Percentiles rank a stretch among this genome's conserved stretches.
Conservation (phyloP, 140 eudicot species). For the Flaveria floridana region DNA sequence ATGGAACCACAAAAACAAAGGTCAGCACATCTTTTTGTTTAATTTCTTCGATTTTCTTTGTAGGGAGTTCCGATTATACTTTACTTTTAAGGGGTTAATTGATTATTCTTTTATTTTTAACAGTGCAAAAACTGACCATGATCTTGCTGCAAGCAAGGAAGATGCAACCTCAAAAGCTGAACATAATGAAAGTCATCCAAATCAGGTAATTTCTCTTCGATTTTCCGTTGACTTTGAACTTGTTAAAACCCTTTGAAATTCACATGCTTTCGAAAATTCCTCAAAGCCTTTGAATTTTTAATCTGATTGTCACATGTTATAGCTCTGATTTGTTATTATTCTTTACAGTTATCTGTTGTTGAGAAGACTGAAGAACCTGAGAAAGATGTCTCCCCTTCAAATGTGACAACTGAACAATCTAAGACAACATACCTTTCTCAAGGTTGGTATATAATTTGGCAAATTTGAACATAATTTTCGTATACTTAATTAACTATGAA, state of each 20-base stretch:
- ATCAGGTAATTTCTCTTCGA: conserved; percentile 26
- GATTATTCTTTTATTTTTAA: not conserved
- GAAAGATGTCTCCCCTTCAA: conserved; percentile 28
- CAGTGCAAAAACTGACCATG: conserved; percentile 34
- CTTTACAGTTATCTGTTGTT: conserved; percentile 35
- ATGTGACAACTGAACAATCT: conserved; percentile 25
- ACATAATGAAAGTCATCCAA: conserved; percentile 16
- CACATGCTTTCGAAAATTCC: not conserved
- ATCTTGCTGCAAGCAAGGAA: conserved; percentile 31
- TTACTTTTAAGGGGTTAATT: not conserved
- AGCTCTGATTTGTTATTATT: not conserved
- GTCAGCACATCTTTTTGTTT: conserved; percentile 22
- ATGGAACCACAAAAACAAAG: conserved; percentile 34
- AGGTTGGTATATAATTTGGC: conserved; percentile 30
- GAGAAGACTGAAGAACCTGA: conserved; percentile 33
- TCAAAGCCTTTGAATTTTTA: not conserved
- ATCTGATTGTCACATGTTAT: not conserved
- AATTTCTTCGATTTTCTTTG: not conserved
- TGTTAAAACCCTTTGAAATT: not conserved
- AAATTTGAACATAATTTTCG: too few relatives aligned
- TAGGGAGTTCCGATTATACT: not conserved
- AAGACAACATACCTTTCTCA: conserved; percentile 23
- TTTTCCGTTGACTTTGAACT: not conserved
- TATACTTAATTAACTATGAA: not conserved
- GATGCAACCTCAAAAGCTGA: conserved; percentile 33